Conservation (phyloP, 768 basidiomycete genomes). For the Lentinula edodes region DNA sequence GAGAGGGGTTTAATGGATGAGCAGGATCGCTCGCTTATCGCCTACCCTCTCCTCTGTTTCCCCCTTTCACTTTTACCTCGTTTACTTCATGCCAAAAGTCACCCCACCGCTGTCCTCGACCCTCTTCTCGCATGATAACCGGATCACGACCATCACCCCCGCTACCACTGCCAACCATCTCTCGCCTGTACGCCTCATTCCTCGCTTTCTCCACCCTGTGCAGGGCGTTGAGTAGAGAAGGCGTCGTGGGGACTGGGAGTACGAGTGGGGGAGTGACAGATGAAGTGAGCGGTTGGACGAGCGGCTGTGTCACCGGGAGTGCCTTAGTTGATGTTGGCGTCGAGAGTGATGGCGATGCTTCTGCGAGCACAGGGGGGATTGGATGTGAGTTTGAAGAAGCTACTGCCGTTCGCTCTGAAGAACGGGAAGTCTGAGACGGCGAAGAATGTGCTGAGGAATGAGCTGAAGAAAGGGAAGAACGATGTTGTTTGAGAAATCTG, state of each 20-base stretch:
- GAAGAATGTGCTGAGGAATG: not conserved
- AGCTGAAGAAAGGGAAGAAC: not conserved
- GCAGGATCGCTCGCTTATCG: too few species aligned
- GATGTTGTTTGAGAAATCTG: slow-evolving; percentile 36
- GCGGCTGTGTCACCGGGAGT: too few species aligned
- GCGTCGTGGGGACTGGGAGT: slow-evolving; percentile 42
- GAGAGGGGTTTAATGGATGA: too few species aligned
- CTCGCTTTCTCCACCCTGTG: slow-evolving; percentile 56
- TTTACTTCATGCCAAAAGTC: slow-evolving; percentile 41
- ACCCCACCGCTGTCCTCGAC: slow-evolving; percentile 28
- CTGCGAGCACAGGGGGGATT: too few species aligned
- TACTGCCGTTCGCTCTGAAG: slow-evolving; percentile 12
- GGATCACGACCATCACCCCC: not conserved
- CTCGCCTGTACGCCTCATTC: slow-evolving; percentile 35
- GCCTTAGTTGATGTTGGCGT: not conserved
- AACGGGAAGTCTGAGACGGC: not conserved
- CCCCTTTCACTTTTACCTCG: slow-evolving; percentile 18
- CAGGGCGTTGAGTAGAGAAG: slow-evolving; percentile 59
- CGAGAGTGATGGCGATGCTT: not conserved
- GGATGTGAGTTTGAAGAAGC: not conserved
- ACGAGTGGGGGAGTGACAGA: slow-evolving; percentile 4
- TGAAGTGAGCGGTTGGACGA: not conserved
- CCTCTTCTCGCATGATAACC: slow-evolving; percentile 2
- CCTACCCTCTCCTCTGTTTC: too few species aligned
- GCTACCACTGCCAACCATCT: not conserved